phyloP scores from a whole-genome alignment of 106 monocot species.

The Platanthera guangdongensis region DNA sequence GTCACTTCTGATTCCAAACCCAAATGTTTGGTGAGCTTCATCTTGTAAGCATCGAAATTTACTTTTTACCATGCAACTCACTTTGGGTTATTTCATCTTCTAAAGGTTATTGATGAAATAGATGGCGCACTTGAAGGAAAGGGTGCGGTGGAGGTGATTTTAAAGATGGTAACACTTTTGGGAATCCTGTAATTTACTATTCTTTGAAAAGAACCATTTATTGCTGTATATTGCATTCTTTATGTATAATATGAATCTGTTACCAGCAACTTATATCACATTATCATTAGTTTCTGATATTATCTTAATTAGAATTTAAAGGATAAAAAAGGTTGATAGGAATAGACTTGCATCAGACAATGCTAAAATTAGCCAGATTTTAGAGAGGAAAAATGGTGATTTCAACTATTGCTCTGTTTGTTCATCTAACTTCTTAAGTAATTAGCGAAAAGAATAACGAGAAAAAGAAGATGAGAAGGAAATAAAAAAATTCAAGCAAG shows the following conservation, averaged over 20 bases:
- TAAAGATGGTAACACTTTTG: slow-evolving; percentile 61
- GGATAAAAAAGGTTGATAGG: no score
- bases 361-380: no score
- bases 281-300: no score
- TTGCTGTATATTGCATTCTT: background rate
- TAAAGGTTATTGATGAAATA: slow-evolving; percentile 95
- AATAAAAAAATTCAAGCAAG: no score
- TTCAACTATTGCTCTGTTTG: no score
- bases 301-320: no score
- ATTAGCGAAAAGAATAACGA: no score
- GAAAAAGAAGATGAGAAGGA: no score
- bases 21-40: slow-evolving; percentile 74
- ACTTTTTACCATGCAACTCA: background rate
- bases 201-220: background rate
- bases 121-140: slow-evolving; percentile 98
- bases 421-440: no score
- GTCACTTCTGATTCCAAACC: slow-evolving; percentile 80
- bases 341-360: no score
- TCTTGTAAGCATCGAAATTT: background rate
- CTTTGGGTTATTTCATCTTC: slow-evolving; percentile 1
- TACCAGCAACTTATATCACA: no score
- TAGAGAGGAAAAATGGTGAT: no score
- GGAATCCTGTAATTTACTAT: background rate
- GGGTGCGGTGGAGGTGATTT: slow-evolving; percentile 86
- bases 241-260: background rate